phyloP scores from a whole-genome alignment of 2,329 filamentous ascomycete species.

The Penicillium sp. region DNA sequence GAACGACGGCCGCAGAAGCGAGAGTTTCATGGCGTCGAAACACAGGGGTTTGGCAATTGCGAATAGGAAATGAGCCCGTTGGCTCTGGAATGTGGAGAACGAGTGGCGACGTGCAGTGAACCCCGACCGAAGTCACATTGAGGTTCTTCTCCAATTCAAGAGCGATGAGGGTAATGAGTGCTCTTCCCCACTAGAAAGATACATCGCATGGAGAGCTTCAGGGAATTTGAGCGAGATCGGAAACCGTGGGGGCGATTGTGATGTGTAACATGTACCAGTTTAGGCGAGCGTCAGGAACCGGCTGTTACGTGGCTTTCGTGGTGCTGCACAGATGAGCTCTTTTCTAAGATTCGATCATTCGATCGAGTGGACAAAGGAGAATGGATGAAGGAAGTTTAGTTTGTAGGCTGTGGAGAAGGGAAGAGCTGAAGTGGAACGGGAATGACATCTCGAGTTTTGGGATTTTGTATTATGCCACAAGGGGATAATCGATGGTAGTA shows the following conservation, averaged over 20 bases:
- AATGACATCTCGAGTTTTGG: slow-evolving; percentile 11
- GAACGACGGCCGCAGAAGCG: background rate
- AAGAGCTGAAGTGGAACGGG: background rate
- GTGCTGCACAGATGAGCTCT: background rate
- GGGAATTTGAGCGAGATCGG: slow-evolving; percentile 2
- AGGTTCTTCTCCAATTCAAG: background rate
- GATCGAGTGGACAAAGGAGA: background rate
- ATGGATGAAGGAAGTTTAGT: background rate
- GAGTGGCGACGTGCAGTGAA: background rate
- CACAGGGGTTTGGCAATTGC: slow-evolving; percentile 3
- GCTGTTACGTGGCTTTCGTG: background rate
- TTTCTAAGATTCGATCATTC: too few relatives aligned
- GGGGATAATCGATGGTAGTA: slow-evolving; percentile 19
- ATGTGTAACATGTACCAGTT: slow-evolving; percentile 21
- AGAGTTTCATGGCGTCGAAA: slow-evolving; percentile 8
- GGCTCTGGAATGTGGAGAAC: slow-evolving; percentile 13
- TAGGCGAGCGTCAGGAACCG: slow-evolving; percentile 6
- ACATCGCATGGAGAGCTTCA: slow-evolving; percentile 21
- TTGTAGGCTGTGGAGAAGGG: background rate
- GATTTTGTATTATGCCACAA: slow-evolving; percentile 19
- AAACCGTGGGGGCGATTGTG: slow-evolving; percentile 13
- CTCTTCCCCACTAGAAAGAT: slow-evolving; percentile 13
- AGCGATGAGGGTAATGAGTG: background rate
- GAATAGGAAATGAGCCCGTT: slow-evolving; percentile 9
- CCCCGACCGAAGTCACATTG: background rate